Conservation (phyloP, 1,284 basidiomycete genomes). For the Apiotrichum laibachii region DNA sequence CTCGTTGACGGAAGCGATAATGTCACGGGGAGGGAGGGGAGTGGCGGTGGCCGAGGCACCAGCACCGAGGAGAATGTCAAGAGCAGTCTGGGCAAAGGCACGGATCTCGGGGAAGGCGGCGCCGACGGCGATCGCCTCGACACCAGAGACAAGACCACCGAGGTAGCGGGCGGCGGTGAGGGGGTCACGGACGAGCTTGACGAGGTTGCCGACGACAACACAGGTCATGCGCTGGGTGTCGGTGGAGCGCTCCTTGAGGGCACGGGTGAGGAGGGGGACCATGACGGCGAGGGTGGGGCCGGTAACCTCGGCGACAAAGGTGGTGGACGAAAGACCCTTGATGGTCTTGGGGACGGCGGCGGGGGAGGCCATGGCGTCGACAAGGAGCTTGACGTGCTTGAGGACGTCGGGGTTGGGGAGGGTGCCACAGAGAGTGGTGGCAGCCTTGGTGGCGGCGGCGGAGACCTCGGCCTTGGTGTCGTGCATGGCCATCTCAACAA, state of each 20-base stretch:
- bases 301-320: constrained; percentile 96
- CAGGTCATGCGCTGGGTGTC: constrained; percentile 80
- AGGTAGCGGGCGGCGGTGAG: constrained; percentile 86
- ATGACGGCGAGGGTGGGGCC: constrained; percentile 94
- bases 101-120: constrained; percentile 97
- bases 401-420: constrained; percentile 91
- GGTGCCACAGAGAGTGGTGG: constrained; percentile 85
- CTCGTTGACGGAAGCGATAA: constrained; percentile 61
- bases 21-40: constrained; percentile 64
- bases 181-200: constrained; percentile 93
- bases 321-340: constrained; percentile 86
- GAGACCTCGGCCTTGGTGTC: constrained; percentile 96
- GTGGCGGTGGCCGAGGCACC: constrained; percentile 72
- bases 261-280: constrained; percentile 86
- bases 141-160: constrained; percentile 83
- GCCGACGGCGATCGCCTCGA: constrained; percentile 82
- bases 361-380: constrained; percentile 93
- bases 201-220: constrained; percentile 93
- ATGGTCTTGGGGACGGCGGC: constrained; percentile 81
- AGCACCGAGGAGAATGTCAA: constrained; percentile 71
- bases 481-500: constrained; percentile 88
- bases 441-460: constrained; percentile 83
- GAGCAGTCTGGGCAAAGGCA: constrained; percentile 78
- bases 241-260: constrained; percentile 93
- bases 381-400: constrained; percentile 84